phyloP scores from a whole-genome alignment of 2,329 filamentous ascomycete genomes.

The Colletotrichum neosansevieriae region DNA sequence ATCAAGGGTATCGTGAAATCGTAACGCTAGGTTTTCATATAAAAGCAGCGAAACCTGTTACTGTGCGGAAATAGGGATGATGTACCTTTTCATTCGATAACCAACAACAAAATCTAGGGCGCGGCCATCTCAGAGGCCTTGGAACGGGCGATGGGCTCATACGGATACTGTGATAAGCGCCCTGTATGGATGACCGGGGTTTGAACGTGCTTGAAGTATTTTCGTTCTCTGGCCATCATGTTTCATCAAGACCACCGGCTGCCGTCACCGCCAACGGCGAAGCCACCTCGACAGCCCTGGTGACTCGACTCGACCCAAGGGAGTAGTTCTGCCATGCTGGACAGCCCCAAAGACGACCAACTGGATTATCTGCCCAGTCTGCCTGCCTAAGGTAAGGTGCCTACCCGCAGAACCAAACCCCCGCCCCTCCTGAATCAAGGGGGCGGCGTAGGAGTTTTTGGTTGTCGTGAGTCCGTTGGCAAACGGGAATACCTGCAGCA shows the following conservation, averaged over 20 bases:
- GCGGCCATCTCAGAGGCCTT: not conserved
- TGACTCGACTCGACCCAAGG: not conserved
- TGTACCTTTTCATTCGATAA: too few relatives aligned
- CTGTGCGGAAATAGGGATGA: too few relatives aligned
- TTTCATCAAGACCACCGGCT: conserved; percentile 4
- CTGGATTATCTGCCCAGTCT: not conserved
- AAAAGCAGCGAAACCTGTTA: too few relatives aligned
- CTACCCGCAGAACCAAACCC: not conserved
- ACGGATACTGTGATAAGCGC: conserved; percentile 21
- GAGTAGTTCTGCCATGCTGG: not conserved
- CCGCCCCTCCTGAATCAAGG: not conserved
- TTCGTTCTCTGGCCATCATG: not conserved
- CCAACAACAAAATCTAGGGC: too few relatives aligned
- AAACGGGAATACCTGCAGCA: too few relatives aligned
- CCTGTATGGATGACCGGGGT: conserved; percentile 7
- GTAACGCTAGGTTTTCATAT: too few relatives aligned
- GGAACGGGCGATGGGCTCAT: not conserved
- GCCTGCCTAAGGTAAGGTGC: conserved; percentile 2
- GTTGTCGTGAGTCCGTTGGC: not conserved
- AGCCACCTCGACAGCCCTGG: not conserved
- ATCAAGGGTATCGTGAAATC: too few relatives aligned
- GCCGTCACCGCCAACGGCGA: not conserved
- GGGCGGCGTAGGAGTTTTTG: conserved; percentile 3
- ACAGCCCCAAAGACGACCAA: not conserved
- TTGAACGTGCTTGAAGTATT: not conserved